Evolutionary conservation across 768 basidiomycete genomes (phyloP).

Genomic region (Pilatotrama ljubarskyi): DNA sequence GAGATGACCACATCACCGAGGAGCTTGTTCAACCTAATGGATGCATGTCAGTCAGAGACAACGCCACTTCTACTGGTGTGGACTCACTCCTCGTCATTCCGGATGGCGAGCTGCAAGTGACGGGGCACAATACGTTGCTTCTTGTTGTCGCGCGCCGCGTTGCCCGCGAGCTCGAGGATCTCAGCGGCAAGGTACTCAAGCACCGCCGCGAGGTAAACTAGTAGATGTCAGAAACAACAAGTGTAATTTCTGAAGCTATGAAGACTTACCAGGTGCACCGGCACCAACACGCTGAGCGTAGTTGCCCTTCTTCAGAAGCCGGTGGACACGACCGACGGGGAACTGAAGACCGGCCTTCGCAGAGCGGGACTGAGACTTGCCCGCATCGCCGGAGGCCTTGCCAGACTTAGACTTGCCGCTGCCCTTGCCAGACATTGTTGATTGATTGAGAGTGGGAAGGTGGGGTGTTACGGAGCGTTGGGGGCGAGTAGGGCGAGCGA

Average conservation of each 20-base stretch:
- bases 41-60: not conserved
- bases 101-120: constrained; percentile 92
- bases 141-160: constrained; percentile 89
- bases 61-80: not conserved
- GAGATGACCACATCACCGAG: constrained; percentile 88
- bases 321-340: constrained; percentile 93
- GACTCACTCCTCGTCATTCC: constrained; percentile 86
- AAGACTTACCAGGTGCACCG: constrained; percentile 74
- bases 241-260: not conserved
- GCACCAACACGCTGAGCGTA: constrained; percentile 86
- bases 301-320: constrained; percentile 83
- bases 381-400: constrained; percentile 50
- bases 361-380: constrained; percentile 68
- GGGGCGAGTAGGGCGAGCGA: constrained; percentile 10
- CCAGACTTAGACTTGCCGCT: constrained; percentile 70
- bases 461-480: constrained; percentile 1
- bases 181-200: constrained; percentile 93
- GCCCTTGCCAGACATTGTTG: constrained; percentile 43
- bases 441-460: constrained; percentile 4
- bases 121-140: constrained; percentile 96
- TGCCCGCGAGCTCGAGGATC: constrained; percentile 91
- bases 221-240: not conserved
- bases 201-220: constrained; percentile 90
- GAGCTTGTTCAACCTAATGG: constrained; percentile 59
- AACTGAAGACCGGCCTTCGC: constrained; percentile 79